Conservation (phyloP, 768 basidiomycete species). For the Suillus occidentalis region DNA sequence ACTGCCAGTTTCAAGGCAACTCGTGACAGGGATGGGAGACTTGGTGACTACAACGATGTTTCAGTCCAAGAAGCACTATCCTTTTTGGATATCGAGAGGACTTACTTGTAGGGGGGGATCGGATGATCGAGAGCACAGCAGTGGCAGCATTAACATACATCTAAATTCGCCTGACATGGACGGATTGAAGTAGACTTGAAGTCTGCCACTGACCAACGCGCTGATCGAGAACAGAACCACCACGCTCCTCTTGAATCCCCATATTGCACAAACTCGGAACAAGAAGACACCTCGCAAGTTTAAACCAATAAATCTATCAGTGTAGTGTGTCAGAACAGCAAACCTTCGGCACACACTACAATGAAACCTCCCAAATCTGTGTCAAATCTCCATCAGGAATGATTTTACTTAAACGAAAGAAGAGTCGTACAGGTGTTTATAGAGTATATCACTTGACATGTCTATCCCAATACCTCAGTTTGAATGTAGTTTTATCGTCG, state of each 20-base stretch:
- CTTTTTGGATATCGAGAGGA: neutral
- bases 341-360: conserved; percentile 2
- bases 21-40: conserved; percentile 1
- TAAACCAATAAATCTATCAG: too few species aligned
- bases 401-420: neutral
- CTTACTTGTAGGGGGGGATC: neutral
- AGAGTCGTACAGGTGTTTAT: neutral
- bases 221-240: neutral
- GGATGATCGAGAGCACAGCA: neutral
- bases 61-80: neutral
- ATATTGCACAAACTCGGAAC: neutral
- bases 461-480: neutral
- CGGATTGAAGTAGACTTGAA: neutral
- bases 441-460: neutral
- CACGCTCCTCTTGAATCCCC: neutral
- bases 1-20: neutral
- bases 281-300: neutral
- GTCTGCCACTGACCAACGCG: neutral
- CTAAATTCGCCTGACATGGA: neutral
- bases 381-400: neutral
- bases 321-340: neutral
- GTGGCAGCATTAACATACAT: neutral
- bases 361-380: neutral
- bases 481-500: neutral
- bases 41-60: neutral